phyloP scores from a whole-genome alignment of 208 protist species.

The Strigomonas culicis region DNA sequence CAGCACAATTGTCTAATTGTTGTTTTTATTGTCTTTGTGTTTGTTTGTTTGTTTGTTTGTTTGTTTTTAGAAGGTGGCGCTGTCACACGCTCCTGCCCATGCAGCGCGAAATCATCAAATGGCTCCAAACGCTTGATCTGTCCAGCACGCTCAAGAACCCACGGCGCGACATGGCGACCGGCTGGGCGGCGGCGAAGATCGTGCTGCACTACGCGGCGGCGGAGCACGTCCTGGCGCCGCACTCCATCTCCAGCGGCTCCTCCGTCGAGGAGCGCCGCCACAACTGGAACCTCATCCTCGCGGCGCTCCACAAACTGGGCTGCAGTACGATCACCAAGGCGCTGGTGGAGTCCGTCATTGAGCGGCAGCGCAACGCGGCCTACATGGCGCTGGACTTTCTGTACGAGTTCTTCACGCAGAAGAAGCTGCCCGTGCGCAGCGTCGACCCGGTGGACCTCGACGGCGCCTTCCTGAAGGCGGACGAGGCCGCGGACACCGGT shows the following conservation, averaged over 20 bases:
- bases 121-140: conserved; percentile 94
- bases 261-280: conserved; percentile 71
- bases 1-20: no score
- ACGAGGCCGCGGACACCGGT: not conserved
- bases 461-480: not conserved
- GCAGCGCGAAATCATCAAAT: conserved; percentile 94
- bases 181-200: conserved; percentile 93
- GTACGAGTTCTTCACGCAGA: conserved; percentile 76
- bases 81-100: no score
- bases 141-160: conserved; percentile 89
- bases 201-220: conserved; percentile 75
- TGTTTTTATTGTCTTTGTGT: no score
- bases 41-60: no score
- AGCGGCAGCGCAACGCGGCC: conserved; percentile 51
- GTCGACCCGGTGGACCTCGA: conserved; percentile 10
- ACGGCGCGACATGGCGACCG: conserved; percentile 92
- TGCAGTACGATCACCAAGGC: conserved; percentile 37
- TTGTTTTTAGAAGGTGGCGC: no score
- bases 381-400: conserved; percentile 57
- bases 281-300: conserved; percentile 84
- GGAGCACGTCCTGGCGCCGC: conserved; percentile 40
- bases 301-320: conserved; percentile 43
- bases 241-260: conserved; percentile 78
- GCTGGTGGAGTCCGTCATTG: conserved; percentile 62
- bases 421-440: conserved; percentile 30